Evolutionary conservation across 768 basidiomycete species (phyloP), one percentile per base, ranked within the genome.

Genomic region (Crucibulum laeve): DNA sequence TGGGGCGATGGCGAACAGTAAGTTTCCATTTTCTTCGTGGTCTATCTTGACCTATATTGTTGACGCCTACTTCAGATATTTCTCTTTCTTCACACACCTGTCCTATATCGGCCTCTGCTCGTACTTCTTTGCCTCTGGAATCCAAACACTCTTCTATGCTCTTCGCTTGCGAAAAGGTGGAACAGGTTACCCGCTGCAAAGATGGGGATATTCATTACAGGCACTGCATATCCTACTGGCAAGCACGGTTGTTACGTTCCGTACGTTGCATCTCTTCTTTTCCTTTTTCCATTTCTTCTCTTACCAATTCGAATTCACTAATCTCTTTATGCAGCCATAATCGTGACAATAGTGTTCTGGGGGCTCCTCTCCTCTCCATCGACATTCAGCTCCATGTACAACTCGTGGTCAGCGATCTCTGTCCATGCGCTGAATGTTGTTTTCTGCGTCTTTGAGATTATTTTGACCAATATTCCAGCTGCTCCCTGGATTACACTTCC

Each of bases 51-150:
- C n/a, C n/a, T n/a, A n/a, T n/a, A n/a, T n/a, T n/a, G n/a, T n/a
- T n/a, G n/a, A n/a, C n/a, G n/a, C n/a, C 24, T 21, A 0, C 25
- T 3, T 37, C 54, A 84, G 83, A 15, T 82, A 64, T 63, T 71
- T 82, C 50, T 74, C 76, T 5, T 86, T 79, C 61, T 85, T 86
- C 57, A 86, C 84, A 0, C 51, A 76, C 45, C 69, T 86, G 1
- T 72, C 79, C 0, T 83, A 77, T 45, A 75, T 77, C 26, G 85
- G 85, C 0, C 51, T 84, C 1, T 68, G 73, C 15, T 69, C 81
- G 17, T 87, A 85, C 59, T 78, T 79, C 57, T 80, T 71, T 57
- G 81, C 80, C 0, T 57, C 83, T 1, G 66, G 72, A 3, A 63
- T 76, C 1, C 83, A 85, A 42, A 79, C 78, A 0, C 26, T 71